Evolutionary conservation across 2,329 filamentous ascomycete genomes (phyloP), one percentile per base, ranked within the genome.

Genomic region (Grosmannia huntii): DNA sequence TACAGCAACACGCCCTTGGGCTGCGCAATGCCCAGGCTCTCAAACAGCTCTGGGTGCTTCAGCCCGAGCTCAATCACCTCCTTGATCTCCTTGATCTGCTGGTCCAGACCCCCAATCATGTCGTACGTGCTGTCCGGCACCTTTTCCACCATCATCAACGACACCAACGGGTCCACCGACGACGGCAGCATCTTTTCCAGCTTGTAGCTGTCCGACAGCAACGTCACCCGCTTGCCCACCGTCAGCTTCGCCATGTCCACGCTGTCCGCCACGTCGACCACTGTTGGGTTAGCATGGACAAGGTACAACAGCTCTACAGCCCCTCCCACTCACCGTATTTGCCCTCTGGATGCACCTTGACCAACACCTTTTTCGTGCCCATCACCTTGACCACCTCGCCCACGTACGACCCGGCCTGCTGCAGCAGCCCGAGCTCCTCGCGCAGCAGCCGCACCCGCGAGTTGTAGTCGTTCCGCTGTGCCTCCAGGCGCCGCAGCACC

Each of bases 91-190:
- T 99, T 97, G 78, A 99, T 97, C 72, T 99, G 94, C 72, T 99
- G 92, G 71, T 99, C 94, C 62, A 99, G 78, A 65, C 94, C 94
- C 75, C 94, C 94, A 72, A 99, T 99, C 94, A 99, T 99, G 76
- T 99, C 94, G 79, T 99, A 99, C 70, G 94, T 99, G 77, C 90
- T 96, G 79, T 99, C 94, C 19, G 94, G 94, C 19, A 99, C 94
- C 80, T 99, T 99, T 72, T 99, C 94, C 56, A 99, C 94, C 94
- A 99, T 99, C 94, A 99, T 99, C 71, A 99, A 88, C 41, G 94
- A 99, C 59, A 99, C 94, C 60, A 99, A 87, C 44, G 94, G 94
- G 70, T 99, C 94, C 69, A 99, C 94, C 23, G 94, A 99, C 58
- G 94, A 97, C 23, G 94, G 94, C 11, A 99, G 84, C 76, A 97